phyloP scores from a whole-genome alignment of 139 green algal genomes.

The Coelastrella sp. region DNA sequence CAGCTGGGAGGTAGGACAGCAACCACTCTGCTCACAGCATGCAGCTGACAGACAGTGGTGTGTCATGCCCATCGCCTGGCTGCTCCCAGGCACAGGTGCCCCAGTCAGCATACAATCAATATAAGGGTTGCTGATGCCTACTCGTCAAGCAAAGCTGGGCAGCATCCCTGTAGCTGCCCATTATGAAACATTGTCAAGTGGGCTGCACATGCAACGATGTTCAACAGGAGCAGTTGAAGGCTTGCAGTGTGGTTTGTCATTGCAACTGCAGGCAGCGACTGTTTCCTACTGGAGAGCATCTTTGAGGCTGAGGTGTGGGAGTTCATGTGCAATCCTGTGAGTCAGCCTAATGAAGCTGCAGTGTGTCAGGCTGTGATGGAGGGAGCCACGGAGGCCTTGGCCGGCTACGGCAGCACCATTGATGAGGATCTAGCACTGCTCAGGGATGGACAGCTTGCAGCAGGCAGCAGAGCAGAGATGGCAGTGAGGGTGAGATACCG shows the following conservation, averaged over 20 bases:
- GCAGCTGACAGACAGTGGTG: no score
- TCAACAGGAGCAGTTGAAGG: no score
- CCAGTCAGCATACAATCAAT: no score
- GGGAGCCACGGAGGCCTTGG: conserved; percentile 62
- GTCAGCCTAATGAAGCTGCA: conserved; percentile 82
- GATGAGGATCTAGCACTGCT: conserved; percentile 74
- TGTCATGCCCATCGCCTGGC: no score
- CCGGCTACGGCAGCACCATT: conserved; percentile 69
- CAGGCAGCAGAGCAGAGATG: conserved; percentile 56
- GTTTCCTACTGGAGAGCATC: conserved; percentile 92
- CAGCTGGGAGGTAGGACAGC: conserved; percentile 52
- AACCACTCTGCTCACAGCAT: no score
- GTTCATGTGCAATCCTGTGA: conserved; percentile 83
- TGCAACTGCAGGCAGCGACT: conserved; percentile 71
- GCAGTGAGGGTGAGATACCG: conserved; percentile 59
- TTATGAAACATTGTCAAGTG: no score
- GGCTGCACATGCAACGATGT: no score
- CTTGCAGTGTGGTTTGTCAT: no score
- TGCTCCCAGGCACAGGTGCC: no score
- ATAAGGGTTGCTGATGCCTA: no score
- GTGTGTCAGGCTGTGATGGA: conserved; percentile 86
- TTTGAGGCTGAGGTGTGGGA: conserved; percentile 86
- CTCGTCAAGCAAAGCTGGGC: no score
- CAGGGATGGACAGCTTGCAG: conserved; percentile 4
- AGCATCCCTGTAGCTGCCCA: no score